Conservation (phyloP, 73 alveolate genomes). For the Blepharisma japonicum region DNA sequence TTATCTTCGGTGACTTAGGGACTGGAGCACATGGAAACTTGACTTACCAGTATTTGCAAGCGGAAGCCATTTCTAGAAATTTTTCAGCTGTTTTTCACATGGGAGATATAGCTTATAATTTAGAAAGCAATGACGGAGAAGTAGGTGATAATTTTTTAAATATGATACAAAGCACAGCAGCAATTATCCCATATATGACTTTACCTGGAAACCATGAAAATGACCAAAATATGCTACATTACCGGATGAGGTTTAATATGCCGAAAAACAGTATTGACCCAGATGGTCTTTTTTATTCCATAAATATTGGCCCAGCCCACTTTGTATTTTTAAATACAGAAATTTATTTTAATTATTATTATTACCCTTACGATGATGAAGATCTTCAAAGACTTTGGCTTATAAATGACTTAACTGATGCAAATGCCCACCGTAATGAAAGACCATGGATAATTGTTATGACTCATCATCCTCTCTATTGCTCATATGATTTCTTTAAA, state of each 20-base stretch:
- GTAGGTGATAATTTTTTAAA: conserved; percentile 10
- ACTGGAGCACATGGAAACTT: background rate
- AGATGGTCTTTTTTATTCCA: background rate
- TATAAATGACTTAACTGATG: background rate
- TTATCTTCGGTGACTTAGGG: background rate
- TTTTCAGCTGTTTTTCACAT: conserved; percentile 6
- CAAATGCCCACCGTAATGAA: background rate
- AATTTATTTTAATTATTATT: background rate
- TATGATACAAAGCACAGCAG: conserved; percentile 17
- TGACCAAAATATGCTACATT: background rate
- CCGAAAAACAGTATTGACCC: background rate
- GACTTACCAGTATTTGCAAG: background rate
- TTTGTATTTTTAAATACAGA: background rate
- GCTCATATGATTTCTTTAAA: background rate
- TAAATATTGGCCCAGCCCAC: conserved; percentile 13
- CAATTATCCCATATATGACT: background rate
- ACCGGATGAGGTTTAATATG: background rate
- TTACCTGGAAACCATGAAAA: conserved; percentile 13
- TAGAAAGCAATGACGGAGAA: background rate
- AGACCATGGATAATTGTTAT: background rate
- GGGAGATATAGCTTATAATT: conserved; percentile 17
- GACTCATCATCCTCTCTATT: conserved; percentile 23
- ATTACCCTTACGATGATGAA: background rate
- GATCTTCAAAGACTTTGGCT: conserved; percentile 1
- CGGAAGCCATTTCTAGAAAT: background rate